A percentile compares a stretch with the other conserved stretches of the same genome.
These are phyloP conservation scores for Trifolium dubium DNA, from an alignment of 306 rosid species.

Conservation along the genomic window DNA sequence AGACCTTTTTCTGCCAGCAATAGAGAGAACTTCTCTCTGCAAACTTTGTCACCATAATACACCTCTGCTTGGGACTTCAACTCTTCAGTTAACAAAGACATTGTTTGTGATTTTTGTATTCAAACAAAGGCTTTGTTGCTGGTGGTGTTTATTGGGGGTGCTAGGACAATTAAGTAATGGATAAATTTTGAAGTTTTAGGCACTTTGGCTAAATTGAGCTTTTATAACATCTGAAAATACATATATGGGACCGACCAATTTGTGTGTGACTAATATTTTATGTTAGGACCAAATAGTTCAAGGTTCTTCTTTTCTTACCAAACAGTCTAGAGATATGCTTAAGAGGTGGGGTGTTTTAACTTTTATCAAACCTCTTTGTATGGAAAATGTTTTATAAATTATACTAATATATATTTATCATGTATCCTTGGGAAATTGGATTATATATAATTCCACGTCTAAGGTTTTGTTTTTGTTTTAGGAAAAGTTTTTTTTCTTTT, in stretches of 20 bases:
- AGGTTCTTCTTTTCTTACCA: constrained; percentile 17
- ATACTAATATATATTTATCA: not conserved
- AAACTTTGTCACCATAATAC: constrained; percentile 55
- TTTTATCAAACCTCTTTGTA: not conserved
- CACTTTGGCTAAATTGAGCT: constrained; percentile 20
- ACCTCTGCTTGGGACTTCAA: constrained; percentile 66
- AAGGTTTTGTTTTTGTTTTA: not conserved
- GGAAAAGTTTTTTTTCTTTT: too few species aligned
- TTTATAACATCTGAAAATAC: constrained; percentile 1
- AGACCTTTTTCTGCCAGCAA: constrained; percentile 61
- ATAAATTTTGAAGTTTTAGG: not conserved
- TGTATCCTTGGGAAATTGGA: not conserved
- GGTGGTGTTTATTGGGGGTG: not conserved
- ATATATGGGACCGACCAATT: not conserved
- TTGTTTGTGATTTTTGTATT: constrained; percentile 25
- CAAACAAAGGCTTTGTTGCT: not conserved
- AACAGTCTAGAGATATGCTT: not conserved
- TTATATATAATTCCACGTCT: not conserved
- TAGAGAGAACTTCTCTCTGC: constrained; percentile 60
- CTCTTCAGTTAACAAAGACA: constrained; percentile 53
- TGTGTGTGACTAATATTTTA: not conserved
- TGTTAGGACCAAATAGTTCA: constrained; percentile 3
- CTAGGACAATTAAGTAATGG: not conserved
- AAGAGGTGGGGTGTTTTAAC: constrained; percentile 6
- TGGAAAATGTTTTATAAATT: not conserved